Evolutionary conservation across 2,329 filamentous ascomycete species (phyloP).

Genomic region (Fusarium sp.): DNA sequence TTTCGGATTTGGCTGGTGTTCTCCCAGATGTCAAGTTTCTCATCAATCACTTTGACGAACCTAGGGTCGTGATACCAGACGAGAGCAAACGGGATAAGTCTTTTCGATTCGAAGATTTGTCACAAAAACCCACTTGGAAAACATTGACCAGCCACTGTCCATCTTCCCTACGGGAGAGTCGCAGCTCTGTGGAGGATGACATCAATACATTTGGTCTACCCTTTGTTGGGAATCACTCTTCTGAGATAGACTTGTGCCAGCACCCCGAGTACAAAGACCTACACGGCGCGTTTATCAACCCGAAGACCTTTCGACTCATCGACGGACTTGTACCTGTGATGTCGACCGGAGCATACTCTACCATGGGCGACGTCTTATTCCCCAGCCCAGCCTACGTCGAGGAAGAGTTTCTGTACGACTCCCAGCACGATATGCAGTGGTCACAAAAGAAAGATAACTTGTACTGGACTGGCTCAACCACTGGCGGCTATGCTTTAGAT

Average conservation of each 20-base stretch:
- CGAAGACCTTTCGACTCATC: slow-evolving; percentile 57
- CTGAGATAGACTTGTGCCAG: slow-evolving; percentile 56
- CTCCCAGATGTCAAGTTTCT: slow-evolving; percentile 58
- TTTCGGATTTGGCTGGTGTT: slow-evolving; percentile 41
- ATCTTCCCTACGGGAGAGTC: background rate
- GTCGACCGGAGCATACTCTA: slow-evolving; percentile 58
- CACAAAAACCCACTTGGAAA: slow-evolving; percentile 49
- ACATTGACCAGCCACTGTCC: slow-evolving; percentile 50
- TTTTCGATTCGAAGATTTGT: slow-evolving; percentile 47
- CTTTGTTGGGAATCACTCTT: slow-evolving; percentile 52
- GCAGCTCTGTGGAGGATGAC: background rate
- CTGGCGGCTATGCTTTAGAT: slow-evolving; percentile 58
- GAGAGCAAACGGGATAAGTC: background rate
- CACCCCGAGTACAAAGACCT: slow-evolving; percentile 58
- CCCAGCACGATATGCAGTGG: slow-evolving; percentile 60
- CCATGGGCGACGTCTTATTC: slow-evolving; percentile 65
- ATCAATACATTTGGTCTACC: slow-evolving; percentile 49
- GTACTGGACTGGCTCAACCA: slow-evolving; percentile 70
- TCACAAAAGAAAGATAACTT: slow-evolving; percentile 62
- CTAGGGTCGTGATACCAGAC: slow-evolving; percentile 53
- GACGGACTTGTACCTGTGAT: slow-evolving; percentile 60
- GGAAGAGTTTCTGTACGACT: slow-evolving; percentile 57
- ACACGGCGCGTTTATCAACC: slow-evolving; percentile 61
- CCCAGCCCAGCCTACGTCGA: slow-evolving; percentile 65
- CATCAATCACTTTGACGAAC: slow-evolving; percentile 63